Base-by-base conservation (phyloP, 2,329 filamentous ascomycete genomes). In the Pezicula rhizophila region DNA sequence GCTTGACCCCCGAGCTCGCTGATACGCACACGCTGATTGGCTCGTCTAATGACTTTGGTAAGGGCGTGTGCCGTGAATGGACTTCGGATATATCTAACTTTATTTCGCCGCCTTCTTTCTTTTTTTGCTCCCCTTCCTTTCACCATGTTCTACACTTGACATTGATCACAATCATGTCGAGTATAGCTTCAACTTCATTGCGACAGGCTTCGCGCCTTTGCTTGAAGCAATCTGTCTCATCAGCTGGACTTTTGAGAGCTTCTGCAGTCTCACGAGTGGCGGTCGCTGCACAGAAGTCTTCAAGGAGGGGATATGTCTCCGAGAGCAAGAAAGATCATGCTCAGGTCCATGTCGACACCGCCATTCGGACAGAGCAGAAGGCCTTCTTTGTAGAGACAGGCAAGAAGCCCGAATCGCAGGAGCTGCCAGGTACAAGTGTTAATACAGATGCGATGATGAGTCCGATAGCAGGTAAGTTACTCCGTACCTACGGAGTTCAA, bases 301-400 rank as follows among this genome's bases (percentile, higher is more conserved):
- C 56, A 31, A 61, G 74, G 60, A 80, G 89, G 64, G 77, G 73
- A 60, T 96, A 96, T 77, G 90, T 96, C 55, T 87, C 89, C 25
- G 85, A 91, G 72, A 85, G 87, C 52, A 89, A 85, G 73, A 78
- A 82, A 57, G 83, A 88, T 60, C 79, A 82, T 68, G 89, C 89
- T 45, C 89, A 90, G 65, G 87, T 96, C 62, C 84, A 81, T 60
- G 72, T 89, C 50, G 89, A 96, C 62, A 87, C 85, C 10, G 84
- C 89, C 52, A 91, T 96, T 69, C 87, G 87, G 67, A 76, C 90
- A 52, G 89, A 96, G 58, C 89, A 92, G 71, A 87, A 87, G 67
- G 83, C 87, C 28, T 93, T 95, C 68, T 80, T 83, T 53, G 74
- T 80, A 42, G 58, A 64, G 56, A 63, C 61, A 37, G 62, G 63